Base-by-base conservation (phyloP, 2,329 filamentous ascomycete genomes). In the Daldinia sp. region DNA sequence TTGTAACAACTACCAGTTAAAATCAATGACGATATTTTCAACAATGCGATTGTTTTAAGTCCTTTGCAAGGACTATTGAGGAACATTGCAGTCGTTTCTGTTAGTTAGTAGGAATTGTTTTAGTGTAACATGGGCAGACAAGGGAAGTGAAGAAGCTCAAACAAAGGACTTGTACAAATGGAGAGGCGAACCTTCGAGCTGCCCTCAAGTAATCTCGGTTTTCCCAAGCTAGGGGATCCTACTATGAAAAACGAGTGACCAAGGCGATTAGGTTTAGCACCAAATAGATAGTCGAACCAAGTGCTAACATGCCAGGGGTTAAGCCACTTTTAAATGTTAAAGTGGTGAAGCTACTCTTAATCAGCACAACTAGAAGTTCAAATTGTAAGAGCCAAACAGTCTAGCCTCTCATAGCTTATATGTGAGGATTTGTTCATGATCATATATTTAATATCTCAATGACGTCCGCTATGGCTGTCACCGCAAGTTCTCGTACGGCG, bases 401-500 rank as follows among this genome's bases (percentile, higher is more conserved):
- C 5, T 1, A 30, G 13, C 6, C 7, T 50, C 46, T 30, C 26
- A 50, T 30, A 18, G 20, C 4, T 18, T 5, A 30, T 3, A 42
- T 33, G 23, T 13, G 7, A 6, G 6, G 20, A 33, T 26, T 12
- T 26, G 9, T 4, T 23, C 23, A 10, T 37, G 37, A n/a, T 54
- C n/a, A 4, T 10, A 6, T 2, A 15, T 23, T 39, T 15, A 61
- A 61, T n/a, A 58, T 63, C 41, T 55, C 54, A 41, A 12, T 18
- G 50, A 33, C 33, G 23, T 53, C 33, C 64, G 26, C 53, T 30
- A 20, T 44, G n/a, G 23, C 12, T 50, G 39, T 33, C 6, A 57
- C 53, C 9, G 50, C 23, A 42, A 55, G 20, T 33, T 12, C 39
- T 57, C 65, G 13, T 61, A 55, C 44, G 53, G 41, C n/a, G 26